A percentile compares a stretch with the other conserved stretches of the same genome.
Conservation (phyloP, 2,329 filamentous ascomycete genomes). For the Colletotrichum echinochloae region DNA sequence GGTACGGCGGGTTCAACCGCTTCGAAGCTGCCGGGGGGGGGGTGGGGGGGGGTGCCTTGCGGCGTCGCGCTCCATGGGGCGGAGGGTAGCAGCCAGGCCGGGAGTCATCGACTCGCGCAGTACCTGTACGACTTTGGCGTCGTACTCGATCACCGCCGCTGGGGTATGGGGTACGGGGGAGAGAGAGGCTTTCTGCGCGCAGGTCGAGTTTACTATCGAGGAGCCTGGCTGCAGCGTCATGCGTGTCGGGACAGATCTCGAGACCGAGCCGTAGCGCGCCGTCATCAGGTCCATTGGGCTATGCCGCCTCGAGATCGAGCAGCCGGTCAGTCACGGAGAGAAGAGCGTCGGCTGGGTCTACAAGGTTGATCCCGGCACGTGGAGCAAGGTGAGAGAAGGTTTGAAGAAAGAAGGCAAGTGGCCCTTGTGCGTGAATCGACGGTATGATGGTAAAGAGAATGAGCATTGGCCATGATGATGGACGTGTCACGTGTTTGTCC, state of each 20-base stretch:
- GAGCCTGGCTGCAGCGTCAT: slow-evolving; percentile 40
- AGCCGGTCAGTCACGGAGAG: slow-evolving; percentile 28
- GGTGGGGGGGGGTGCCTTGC: not conserved
- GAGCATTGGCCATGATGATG: not conserved
- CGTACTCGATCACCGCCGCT: slow-evolving; percentile 43
- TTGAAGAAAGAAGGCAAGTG: slow-evolving; percentile 13
- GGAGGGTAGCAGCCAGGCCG: not conserved
- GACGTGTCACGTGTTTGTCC: too few relatives aligned
- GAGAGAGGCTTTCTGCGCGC: slow-evolving; percentile 41
- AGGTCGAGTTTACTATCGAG: slow-evolving; percentile 43
- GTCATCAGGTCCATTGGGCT: slow-evolving; percentile 37
- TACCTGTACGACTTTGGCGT: slow-evolving; percentile 42
- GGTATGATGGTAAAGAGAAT: not conserved
- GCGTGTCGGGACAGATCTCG: slow-evolving; percentile 43
- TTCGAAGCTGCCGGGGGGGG: slow-evolving; percentile 20
- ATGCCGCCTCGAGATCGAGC: slow-evolving; percentile 19
- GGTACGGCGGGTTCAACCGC: slow-evolving; percentile 43
- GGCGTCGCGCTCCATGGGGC: slow-evolving; percentile 2
- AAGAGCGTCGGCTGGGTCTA: slow-evolving; percentile 15
- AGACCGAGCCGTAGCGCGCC: slow-evolving; percentile 36
- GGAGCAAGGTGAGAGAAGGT: not conserved
- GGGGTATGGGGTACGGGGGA: slow-evolving; percentile 43
- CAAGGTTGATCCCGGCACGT: slow-evolving; percentile 4
- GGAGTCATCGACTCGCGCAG: not conserved
- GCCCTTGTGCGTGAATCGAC: not conserved